Evolutionary conservation across 2,329 filamentous ascomycete genomes (phyloP).

Genomic region (Magnaporthiopsis incrustans): DNA sequence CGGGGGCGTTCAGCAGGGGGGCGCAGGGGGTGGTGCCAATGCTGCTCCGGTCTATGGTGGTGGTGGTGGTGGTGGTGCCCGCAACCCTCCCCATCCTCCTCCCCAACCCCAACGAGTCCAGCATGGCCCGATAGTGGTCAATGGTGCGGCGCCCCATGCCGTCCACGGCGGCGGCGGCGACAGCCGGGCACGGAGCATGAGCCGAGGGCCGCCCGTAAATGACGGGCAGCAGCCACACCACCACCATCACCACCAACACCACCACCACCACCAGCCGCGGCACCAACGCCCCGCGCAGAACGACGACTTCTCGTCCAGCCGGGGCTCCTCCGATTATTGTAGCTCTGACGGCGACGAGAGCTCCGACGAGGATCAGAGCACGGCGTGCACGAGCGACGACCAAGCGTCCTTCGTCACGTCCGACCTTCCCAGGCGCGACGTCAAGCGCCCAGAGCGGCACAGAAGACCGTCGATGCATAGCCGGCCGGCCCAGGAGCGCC

Average conservation of each 20-base stretch:
- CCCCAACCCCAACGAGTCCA: no score
- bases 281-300: background rate
- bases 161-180: background rate
- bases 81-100: background rate
- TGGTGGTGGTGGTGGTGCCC: background rate
- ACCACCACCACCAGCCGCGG: no score
- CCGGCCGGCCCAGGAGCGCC: no score
- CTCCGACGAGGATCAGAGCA: background rate
- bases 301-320: background rate
- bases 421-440: background rate
- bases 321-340: background rate
- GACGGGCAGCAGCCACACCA: no score
- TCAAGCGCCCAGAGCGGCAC: no score
- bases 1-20: background rate
- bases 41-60: no score
- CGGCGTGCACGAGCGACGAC: background rate
- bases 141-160: no score
- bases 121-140: background rate
- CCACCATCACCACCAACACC: no score
- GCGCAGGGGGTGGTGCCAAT: background rate
- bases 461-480: background rate
- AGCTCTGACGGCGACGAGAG: background rate
- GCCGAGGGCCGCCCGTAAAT: no score
- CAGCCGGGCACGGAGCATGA: background rate
- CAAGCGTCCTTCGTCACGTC: background rate